These are phyloP conservation scores for Botryotinia convoluta DNA, from an alignment of 2,329 filamentous ascomycete genomes.

Conservation along the genomic window DNA sequence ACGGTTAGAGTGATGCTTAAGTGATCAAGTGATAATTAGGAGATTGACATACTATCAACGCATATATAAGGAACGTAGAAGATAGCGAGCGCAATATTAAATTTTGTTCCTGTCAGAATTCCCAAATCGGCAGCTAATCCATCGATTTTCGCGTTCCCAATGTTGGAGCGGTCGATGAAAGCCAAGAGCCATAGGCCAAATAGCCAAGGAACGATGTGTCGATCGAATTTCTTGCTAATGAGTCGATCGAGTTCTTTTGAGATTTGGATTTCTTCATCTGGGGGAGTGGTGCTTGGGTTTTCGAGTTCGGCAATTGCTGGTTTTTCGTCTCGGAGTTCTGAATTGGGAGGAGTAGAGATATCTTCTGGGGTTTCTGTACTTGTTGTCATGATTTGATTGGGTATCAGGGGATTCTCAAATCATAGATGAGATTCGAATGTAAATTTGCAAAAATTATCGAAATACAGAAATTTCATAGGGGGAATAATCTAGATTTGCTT, in stretches of 20 bases:
- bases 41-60: conserved; percentile 45
- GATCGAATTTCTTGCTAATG: conserved; percentile 18
- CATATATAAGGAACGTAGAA: conserved; percentile 62
- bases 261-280: not conserved
- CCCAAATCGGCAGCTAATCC: conserved; percentile 61
- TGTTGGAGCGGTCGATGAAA: conserved; percentile 19
- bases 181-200: conserved; percentile 19
- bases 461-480: not conserved
- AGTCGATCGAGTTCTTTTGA: conserved; percentile 8
- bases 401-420: no score
- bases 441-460: not conserved
- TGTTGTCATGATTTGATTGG: not conserved
- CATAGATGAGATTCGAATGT: no score
- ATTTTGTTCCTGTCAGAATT: conserved; percentile 45
- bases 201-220: conserved; percentile 14
- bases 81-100: conserved; percentile 58
- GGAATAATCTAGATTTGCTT: not conserved
- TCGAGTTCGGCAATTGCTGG: not conserved
- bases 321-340: not conserved
- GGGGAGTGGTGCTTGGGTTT: not conserved
- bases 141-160: conserved; percentile 56
- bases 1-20: conserved; percentile 38
- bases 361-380: not conserved
- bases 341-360: not conserved
- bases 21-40: not conserved